These are phyloP conservation scores for Salvia hispanica DNA, from an alignment of 257 asterid genomes.

Conservation along the genomic window DNA sequence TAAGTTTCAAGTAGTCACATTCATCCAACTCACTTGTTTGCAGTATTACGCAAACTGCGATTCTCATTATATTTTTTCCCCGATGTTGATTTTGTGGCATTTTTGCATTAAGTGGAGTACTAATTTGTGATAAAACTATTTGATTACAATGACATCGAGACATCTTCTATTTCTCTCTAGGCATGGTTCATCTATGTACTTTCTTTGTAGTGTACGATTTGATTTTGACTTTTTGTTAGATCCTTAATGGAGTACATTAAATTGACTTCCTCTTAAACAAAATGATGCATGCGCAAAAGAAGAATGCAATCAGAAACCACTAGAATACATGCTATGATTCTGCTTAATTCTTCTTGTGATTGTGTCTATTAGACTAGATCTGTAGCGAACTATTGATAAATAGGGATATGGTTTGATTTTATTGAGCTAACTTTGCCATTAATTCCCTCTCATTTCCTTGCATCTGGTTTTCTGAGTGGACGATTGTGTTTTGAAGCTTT, in stretches of 20 bases:
- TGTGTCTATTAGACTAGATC: neutral
- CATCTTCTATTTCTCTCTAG: neutral
- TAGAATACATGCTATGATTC: conserved; percentile 5
- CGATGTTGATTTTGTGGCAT: conserved; percentile 12
- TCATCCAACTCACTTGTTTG: conserved; percentile 7
- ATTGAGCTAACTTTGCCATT: neutral
- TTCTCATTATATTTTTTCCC: neutral
- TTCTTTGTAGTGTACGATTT: neutral
- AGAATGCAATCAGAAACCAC: neutral
- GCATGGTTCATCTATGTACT: neutral
- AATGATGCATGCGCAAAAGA: too few species aligned
- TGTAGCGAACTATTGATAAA: neutral
- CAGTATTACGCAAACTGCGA: neutral
- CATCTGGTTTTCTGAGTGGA: neutral
- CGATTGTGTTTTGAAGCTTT: too few species aligned
- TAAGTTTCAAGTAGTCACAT: neutral
- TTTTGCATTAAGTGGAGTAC: neutral
- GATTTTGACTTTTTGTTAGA: neutral
- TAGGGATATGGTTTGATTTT: neutral
- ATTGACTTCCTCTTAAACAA: neutral
- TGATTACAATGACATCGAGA: neutral
- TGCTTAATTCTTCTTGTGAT: conserved; percentile 1
- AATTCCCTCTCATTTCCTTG: too few species aligned
- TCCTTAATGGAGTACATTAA: neutral
- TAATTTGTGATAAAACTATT: neutral